phyloP scores from a whole-genome alignment of 495 filamentous ascomycete species.

The Tirmania nivea region DNA sequence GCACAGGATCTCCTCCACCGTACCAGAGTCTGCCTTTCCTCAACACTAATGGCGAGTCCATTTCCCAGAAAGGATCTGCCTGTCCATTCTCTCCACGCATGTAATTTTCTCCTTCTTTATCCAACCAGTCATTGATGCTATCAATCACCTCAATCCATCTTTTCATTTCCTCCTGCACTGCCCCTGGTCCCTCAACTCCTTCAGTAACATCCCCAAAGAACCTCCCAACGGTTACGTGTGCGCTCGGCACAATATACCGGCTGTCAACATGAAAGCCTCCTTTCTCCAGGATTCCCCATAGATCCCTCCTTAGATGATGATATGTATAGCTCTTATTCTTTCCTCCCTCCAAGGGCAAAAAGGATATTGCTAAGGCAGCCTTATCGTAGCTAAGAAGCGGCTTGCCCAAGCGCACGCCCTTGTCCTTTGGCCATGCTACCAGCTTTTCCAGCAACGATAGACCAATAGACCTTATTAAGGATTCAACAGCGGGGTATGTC shows the following conservation, averaged over 20 bases:
- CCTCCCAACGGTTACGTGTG: constrained; percentile 69
- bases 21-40: constrained; percentile 60
- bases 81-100: constrained; percentile 25
- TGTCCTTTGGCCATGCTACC: constrained; percentile 36
- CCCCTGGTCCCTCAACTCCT: constrained; percentile 15
- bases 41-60: constrained; percentile 52
- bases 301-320: constrained; percentile 68
- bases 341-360: constrained; percentile 52
- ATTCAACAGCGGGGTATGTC: constrained; percentile 37
- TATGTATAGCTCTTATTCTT: constrained; percentile 50
- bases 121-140: constrained; percentile 49
- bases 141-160: constrained; percentile 46
- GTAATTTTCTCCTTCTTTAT: constrained; percentile 26
- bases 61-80: constrained; percentile 45
- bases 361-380: constrained; percentile 63
- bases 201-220: constrained; percentile 39
- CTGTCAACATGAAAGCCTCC: constrained; percentile 41
- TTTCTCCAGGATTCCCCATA: constrained; percentile 36
- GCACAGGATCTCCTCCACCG: constrained; percentile 46
- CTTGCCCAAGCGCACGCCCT: constrained; percentile 42
- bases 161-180: constrained; percentile 28
- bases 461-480: constrained; percentile 31
- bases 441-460: constrained; percentile 28
- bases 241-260: constrained; percentile 67
- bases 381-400: constrained; percentile 69